Percentiles rank a stretch among this genome's conserved stretches.
phyloP scores from a whole-genome alignment of 2,329 filamentous ascomycete species.

The Incumbomyces lentus region DNA sequence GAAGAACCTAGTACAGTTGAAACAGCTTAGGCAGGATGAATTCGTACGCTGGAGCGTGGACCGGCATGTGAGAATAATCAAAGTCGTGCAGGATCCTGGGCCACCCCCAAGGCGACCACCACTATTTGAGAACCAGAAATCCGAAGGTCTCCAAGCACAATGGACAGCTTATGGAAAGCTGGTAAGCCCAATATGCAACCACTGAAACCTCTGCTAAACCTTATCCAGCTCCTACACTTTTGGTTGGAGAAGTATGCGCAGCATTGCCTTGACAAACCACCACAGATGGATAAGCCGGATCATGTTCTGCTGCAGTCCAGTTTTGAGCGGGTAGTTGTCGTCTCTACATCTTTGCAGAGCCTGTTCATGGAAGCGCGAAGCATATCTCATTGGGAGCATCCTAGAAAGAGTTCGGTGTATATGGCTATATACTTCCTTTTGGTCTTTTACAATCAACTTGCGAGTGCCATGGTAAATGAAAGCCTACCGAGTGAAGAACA shows the following conservation, averaged over 20 bases:
- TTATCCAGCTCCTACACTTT: constrained; percentile 3
- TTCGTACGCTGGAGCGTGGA: constrained; percentile 13
- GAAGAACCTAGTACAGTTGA: constrained; percentile 9
- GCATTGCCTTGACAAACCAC: not conserved
- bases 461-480: constrained; percentile 7
- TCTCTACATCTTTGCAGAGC: constrained; percentile 9
- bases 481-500: not conserved
- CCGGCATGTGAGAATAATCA: constrained; percentile 11
- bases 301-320: constrained; percentile 5
- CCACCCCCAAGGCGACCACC: not conserved
- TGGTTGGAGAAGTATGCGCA: constrained; percentile 4
- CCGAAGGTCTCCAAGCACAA: not conserved
- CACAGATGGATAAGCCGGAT: constrained; percentile 2
- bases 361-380: constrained; percentile 8
- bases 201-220: not conserved
- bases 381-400: constrained; percentile 10
- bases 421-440: constrained; percentile 12
- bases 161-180: not conserved
- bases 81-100: not conserved
- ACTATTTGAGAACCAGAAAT: not conserved
- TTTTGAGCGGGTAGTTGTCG: constrained; percentile 9
- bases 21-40: constrained; percentile 11
- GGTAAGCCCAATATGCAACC: not conserved
- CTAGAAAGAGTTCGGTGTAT: constrained; percentile 5
- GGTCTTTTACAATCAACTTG: constrained; percentile 7